Evolutionary conservation across 495 filamentous ascomycete genomes (phyloP).

Genomic region (Physcia stellaris): DNA sequence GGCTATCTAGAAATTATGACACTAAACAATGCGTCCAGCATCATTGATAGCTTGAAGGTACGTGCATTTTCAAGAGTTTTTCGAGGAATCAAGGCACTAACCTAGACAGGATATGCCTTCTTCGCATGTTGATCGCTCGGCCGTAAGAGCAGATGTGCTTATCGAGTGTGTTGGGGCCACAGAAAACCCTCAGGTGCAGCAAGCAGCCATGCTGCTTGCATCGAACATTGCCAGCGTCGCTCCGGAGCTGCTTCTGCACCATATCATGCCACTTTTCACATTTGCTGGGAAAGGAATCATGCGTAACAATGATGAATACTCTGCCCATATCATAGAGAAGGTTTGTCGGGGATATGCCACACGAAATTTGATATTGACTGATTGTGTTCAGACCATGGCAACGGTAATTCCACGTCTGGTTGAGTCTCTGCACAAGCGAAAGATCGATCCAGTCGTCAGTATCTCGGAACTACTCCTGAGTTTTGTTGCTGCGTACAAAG

Average conservation of each 20-base stretch:
- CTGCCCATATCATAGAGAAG: constrained; percentile 78
- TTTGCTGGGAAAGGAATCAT: constrained; percentile 88
- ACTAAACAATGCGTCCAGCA: constrained; percentile 59
- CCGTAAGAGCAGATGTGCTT: constrained; percentile 71
- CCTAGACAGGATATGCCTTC: constrained; percentile 23
- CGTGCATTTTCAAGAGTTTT: too few species aligned
- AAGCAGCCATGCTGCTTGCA: constrained; percentile 77
- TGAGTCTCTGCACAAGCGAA: constrained; percentile 64
- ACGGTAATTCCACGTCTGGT: constrained; percentile 87
- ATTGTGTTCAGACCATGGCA: constrained; percentile 52
- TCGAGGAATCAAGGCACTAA: too few species aligned
- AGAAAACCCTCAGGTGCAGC: constrained; percentile 79
- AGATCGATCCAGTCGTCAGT: constrained; percentile 60
- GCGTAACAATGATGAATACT: constrained; percentile 86
- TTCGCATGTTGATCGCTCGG: constrained; percentile 54
- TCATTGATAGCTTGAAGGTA: constrained; percentile 62
- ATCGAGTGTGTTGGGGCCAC: constrained; percentile 85
- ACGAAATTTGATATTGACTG: not conserved
- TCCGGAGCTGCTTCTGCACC: constrained; percentile 82
- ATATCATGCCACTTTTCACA: constrained; percentile 97
- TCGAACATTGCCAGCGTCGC: constrained; percentile 68
- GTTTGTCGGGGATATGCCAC: not conserved
- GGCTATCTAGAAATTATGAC: constrained; percentile 75
- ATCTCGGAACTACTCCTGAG: constrained; percentile 77
- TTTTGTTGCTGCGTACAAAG: constrained; percentile 88